These are phyloP conservation scores for Malus hybrid DNA, from an alignment of 331 rosid genomes.

Conservation along the genomic window DNA sequence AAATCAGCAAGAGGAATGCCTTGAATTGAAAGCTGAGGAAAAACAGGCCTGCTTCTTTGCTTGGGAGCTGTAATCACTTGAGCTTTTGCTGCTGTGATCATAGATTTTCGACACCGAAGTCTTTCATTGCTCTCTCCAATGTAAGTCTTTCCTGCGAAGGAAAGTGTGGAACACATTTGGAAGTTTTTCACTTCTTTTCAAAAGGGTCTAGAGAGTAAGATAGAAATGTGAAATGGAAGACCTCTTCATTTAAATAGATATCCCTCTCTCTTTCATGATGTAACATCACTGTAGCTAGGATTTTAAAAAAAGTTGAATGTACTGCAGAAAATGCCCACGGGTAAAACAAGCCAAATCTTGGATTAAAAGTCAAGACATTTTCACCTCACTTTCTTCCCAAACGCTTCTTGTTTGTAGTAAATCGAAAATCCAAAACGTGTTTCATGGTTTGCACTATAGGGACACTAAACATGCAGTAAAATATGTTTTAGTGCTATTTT, in stretches of 20 bases:
- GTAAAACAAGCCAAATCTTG: background rate
- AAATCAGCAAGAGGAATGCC: conserved; percentile 50
- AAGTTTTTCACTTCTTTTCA: background rate
- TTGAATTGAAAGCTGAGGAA: conserved; percentile 37
- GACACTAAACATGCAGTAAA: too few relatives aligned
- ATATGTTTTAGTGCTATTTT: too few relatives aligned
- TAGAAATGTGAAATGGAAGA: background rate
- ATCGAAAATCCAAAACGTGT: background rate
- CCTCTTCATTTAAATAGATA: background rate
- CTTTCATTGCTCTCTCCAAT: conserved; percentile 18
- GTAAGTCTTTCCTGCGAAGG: conserved; percentile 28
- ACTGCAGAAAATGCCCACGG: background rate
- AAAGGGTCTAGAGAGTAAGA: background rate
- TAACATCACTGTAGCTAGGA: background rate
- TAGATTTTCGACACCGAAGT: conserved; percentile 10
- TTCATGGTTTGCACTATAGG: background rate
- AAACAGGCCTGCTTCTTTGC: conserved; percentile 8
- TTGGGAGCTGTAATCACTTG: conserved; percentile 40
- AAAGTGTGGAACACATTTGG: conserved; percentile 44
- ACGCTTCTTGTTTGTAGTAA: background rate
- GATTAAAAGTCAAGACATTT: background rate
- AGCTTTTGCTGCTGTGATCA: conserved; percentile 29
- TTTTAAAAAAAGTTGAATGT: background rate
- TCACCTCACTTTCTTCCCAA: background rate
- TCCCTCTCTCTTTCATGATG: background rate